Percentiles rank a stretch among this genome's conserved stretches.
Conservation (phyloP, 1,139 yeast species). For the Sugiyamaella sp. region DNA sequence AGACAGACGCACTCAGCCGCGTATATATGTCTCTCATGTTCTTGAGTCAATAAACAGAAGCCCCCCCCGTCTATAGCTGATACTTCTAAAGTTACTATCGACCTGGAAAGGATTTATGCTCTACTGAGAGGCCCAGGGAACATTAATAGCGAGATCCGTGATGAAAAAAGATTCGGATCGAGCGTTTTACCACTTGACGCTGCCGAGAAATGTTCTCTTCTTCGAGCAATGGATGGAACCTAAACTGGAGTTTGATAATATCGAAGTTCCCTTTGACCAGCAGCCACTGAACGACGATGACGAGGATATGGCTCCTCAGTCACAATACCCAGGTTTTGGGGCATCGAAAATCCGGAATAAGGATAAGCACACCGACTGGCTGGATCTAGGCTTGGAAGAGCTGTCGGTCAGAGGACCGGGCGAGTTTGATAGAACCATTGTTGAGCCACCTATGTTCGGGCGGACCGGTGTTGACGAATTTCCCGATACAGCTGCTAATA, state of each 20-base stretch:
- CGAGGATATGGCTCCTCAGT: slow-evolving; percentile 40
- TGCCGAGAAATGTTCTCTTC: slow-evolving; percentile 38
- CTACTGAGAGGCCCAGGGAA: too few relatives aligned
- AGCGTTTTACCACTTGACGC: slow-evolving; percentile 40
- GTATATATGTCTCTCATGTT: too few relatives aligned
- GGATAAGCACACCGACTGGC: slow-evolving; percentile 40
- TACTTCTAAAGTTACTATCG: too few relatives aligned
- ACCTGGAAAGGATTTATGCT: too few relatives aligned
- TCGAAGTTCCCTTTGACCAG: slow-evolving; percentile 40
- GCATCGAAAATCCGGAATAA: slow-evolving; percentile 28
- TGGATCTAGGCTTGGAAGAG: slow-evolving; percentile 39
- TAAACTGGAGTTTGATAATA: slow-evolving; percentile 41
- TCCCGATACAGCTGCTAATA: too few relatives aligned
- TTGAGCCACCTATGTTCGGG: slow-evolving; percentile 19
- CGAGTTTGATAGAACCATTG: slow-evolving; percentile 25
- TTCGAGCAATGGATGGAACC: slow-evolving; percentile 43
- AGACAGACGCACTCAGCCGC: neutral
- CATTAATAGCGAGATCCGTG: neutral
- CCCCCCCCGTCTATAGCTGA: too few relatives aligned
- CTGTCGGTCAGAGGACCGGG: slow-evolving; percentile 33
- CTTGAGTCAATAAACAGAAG: neutral
- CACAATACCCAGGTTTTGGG: slow-evolving; percentile 36
- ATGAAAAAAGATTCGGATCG: slow-evolving; percentile 43
- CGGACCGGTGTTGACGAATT: neutral
- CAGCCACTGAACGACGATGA: slow-evolving; percentile 42